Evolutionary conservation across 768 basidiomycete species (phyloP).

Genomic region (Podaxis sp.): DNA sequence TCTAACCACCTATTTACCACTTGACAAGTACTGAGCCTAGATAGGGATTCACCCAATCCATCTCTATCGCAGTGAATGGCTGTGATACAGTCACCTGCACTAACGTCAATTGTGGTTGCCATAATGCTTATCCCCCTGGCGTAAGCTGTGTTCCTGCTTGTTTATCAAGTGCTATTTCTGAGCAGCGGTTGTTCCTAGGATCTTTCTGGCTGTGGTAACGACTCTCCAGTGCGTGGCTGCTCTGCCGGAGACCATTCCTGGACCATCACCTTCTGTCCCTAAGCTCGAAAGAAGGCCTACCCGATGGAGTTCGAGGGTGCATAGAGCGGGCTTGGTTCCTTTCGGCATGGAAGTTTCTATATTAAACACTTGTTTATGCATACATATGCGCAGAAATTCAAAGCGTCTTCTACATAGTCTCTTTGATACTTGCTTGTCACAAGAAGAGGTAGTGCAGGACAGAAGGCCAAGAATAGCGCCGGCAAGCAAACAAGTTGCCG

Average conservation of each 20-base stretch:
- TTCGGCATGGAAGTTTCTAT: neutral
- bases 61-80: constrained; percentile 33
- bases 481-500: constrained; percentile 5
- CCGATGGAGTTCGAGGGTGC: neutral
- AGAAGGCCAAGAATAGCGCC: neutral
- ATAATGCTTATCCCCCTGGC: constrained; percentile 31
- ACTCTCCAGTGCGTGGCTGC: constrained; percentile 36
- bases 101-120: constrained; percentile 36
- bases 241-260: constrained; percentile 33
- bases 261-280: constrained; percentile 35
- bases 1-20: neutral
- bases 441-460: too few relatives aligned
- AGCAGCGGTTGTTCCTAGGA: constrained; percentile 24
- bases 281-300: neutral
- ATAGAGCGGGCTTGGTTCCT: neutral
- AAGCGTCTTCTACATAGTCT: neutral
- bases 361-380: neutral
- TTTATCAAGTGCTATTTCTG: neutral
- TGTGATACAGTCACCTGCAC: constrained; percentile 41
- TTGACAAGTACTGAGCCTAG: neutral
- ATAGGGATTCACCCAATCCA: constrained; percentile 38
- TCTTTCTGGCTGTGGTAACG: constrained; percentile 37
- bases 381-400: neutral
- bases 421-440: neutral
- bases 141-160: constrained; percentile 22